Conservation (phyloP, 257 asterid species). For the Fraxinus quadrangulata region DNA sequence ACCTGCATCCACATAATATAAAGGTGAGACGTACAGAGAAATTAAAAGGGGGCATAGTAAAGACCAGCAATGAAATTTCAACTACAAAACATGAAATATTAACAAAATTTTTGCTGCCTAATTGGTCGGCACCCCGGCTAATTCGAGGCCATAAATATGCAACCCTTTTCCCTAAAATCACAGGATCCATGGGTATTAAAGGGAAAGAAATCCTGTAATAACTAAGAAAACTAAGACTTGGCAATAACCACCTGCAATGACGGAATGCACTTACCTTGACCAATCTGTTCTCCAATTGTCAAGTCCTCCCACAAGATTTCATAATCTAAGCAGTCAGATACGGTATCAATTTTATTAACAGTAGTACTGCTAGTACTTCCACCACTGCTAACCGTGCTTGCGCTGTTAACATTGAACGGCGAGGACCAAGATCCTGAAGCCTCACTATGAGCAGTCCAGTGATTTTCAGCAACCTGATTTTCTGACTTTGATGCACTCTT, state of each 20-base stretch:
- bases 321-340: constrained; percentile 72
- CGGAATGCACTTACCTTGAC: constrained; percentile 65
- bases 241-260: neutral
- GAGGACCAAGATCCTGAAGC: constrained; percentile 91
- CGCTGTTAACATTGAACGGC: constrained; percentile 68
- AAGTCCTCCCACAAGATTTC: constrained; percentile 96
- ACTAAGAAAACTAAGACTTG: constrained; percentile 17
- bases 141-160: too few species aligned
- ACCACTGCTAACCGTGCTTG: constrained; percentile 83
- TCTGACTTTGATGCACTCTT: constrained; percentile 47
- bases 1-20: constrained; percentile 55
- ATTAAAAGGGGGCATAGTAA: constrained; percentile 3
- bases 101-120: neutral
- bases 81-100: neutral
- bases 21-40: constrained; percentile 31
- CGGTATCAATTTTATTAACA: constrained; percentile 66
- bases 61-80: neutral
- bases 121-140: neutral
- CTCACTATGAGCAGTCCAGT: constrained; percentile 51
- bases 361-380: constrained; percentile 78
- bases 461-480: constrained; percentile 46
- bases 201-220: constrained; percentile 2
- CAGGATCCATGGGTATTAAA: constrained; percentile 11
- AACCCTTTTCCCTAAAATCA: neutral
- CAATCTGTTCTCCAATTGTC: constrained; percentile 87